Percentiles rank a stretch among this genome's conserved stretches.
Conservation (phyloP, 352 stramenopile species). For the Phytophthora cajani region DNA sequence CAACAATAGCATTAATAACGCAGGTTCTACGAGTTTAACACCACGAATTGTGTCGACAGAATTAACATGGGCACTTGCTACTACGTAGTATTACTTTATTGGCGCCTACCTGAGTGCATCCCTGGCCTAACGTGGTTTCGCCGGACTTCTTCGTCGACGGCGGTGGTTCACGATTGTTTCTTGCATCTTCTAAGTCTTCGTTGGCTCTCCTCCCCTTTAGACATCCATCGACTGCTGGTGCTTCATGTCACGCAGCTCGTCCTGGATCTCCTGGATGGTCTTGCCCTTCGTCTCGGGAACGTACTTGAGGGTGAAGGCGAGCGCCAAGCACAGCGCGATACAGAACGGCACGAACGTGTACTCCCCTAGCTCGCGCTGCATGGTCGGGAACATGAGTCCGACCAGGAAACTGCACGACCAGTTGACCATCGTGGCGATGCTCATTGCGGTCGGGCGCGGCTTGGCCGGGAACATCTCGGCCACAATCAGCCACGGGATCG, state of each 20-base stretch:
- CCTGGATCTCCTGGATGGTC: conserved; percentile 76
- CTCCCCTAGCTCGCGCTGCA: conserved; percentile 84
- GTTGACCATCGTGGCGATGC: conserved; percentile 93
- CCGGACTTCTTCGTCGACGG: conserved; percentile 13
- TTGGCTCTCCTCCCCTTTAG: conserved; percentile 15
- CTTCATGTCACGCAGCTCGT: conserved; percentile 50
- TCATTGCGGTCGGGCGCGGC: conserved; percentile 92
- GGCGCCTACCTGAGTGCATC: conserved; percentile 6
- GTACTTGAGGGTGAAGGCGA: conserved; percentile 83
- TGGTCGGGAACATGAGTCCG: conserved; percentile 92
- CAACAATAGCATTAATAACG: not conserved
- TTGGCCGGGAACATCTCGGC: conserved; percentile 97
- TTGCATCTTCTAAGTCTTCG: conserved; percentile 16
- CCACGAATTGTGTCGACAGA: not conserved
- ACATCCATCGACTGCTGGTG: conserved; percentile 36
- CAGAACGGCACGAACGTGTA: conserved; percentile 94
- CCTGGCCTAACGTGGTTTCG: not conserved
- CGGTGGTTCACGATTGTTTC: not conserved
- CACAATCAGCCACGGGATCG: conserved; percentile 97
- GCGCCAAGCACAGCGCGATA: conserved; percentile 73
- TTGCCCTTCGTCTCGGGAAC: conserved; percentile 93
- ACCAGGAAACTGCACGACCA: conserved; percentile 97
- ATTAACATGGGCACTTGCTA: conserved; percentile 2
- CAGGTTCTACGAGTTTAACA: not conserved
- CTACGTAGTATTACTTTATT: conserved; percentile 7